phyloP scores from a whole-genome alignment of 352 stramenopile species.

The Globisporangium paddicum region DNA sequence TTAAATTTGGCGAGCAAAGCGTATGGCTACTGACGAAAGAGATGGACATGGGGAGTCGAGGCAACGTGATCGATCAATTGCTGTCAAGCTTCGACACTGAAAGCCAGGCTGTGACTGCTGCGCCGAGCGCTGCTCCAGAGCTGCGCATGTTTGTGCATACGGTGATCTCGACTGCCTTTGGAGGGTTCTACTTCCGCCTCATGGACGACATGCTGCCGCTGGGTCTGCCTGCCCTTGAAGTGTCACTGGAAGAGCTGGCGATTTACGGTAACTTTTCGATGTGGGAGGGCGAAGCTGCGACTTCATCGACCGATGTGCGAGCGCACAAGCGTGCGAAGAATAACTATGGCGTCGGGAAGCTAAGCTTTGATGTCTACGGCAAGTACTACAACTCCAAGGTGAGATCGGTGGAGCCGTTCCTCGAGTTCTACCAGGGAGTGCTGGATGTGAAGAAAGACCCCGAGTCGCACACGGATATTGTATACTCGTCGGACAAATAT shows the following conservation, averaged over 20 bases:
- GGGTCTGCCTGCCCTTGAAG: conserved; percentile 70
- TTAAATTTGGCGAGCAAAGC: conserved; percentile 63
- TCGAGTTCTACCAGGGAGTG: conserved; percentile 82
- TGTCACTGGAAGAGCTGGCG: conserved; percentile 69
- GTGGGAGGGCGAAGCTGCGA: conserved; percentile 48
- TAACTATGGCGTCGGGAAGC: conserved; percentile 66
- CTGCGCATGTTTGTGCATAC: conserved; percentile 76
- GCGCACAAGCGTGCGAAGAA: conserved; percentile 44
- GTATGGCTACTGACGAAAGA: conserved; percentile 75
- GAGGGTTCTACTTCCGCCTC: conserved; percentile 82
- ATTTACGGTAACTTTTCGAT: conserved; percentile 70
- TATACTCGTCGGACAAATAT: conserved; percentile 79
- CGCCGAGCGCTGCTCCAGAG: conserved; percentile 2
- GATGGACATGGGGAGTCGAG: conserved; percentile 70
- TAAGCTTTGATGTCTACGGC: conserved; percentile 81
- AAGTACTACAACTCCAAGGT: conserved; percentile 87
- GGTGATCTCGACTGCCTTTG: conserved; percentile 75
- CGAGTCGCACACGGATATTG: conserved; percentile 48
- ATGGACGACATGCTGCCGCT: conserved; percentile 80
- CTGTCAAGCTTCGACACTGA: conserved; percentile 55
- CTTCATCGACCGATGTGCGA: conserved; percentile 27
- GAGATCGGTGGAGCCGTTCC: conserved; percentile 74
- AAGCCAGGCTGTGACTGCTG: neutral
- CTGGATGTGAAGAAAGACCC: conserved; percentile 79
- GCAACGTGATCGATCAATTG: conserved; percentile 73